Base-by-base conservation (phyloP, 129 eudicot species). In the Ambrosia trifida region DNA sequence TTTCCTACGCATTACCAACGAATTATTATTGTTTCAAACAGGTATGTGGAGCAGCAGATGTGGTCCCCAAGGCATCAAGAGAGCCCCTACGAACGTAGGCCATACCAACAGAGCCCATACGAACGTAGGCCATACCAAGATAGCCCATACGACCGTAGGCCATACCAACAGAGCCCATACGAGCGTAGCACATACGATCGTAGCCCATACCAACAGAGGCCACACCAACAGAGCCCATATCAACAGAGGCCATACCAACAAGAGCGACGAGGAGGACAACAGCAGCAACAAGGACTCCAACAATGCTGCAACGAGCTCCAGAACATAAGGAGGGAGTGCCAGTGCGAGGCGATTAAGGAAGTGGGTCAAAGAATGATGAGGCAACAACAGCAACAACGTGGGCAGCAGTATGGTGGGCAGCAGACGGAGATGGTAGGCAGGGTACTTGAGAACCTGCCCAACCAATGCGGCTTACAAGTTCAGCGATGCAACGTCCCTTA, bases 231-330 rank as follows among this genome's bases (percentile, higher is more conserved):
- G 2, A 40, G 44, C 10, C 44, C 44, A 40, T 40, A 40, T 10
- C 44, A 40, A 40, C 44, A 40, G 2, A 8, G 44, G 9, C 0
- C 11, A 40, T 24, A 24, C 28, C 28, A 24, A 24, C 28, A 24
- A 24, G 28, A 24, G 28, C 10, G 44, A 40, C 44, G 56, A 14
- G 64, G n/a, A 10, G 10, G 6, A 18, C 43, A 60, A 11, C 5
- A 9, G 19, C 40, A 54, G 20, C 57, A 40, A 4, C 65, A 64
- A 65, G 32, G 41, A 11, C 66, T 72, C 2, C 17, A 9, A 18
- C 68, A 40, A 31, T 79, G 83, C 46, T 79, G 83, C 50, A 24
- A 67, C 18, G 74, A 66, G 56, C 64, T 79, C 14, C 49, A 35
- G 9, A 73, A 50, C 30, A 16, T 73, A 10, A 24, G 13, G 6